These are phyloP conservation scores for Pseudohalonectria lignicola DNA, from an alignment of 2,329 filamentous ascomycete species.

Conservation along the genomic window DNA sequence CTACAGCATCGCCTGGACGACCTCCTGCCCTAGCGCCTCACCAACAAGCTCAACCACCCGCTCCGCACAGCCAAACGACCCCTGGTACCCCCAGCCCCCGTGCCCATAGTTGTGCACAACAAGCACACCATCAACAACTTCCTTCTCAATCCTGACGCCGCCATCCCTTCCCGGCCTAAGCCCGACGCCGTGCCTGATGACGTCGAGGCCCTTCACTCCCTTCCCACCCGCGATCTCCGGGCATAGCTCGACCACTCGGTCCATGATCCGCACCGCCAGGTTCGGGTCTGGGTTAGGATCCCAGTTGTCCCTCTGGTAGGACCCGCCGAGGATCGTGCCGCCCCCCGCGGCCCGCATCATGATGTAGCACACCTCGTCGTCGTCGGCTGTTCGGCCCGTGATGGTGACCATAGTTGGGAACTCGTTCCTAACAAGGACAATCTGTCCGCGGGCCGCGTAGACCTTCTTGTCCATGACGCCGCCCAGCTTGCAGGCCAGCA, in stretches of 20 bases:
- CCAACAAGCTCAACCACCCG: conserved; percentile 55
- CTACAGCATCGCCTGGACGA: background rate
- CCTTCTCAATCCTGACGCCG: conserved; percentile 66
- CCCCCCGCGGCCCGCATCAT: conserved; percentile 76
- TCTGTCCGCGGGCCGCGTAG: conserved; percentile 70
- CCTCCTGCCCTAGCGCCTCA: conserved; percentile 32
- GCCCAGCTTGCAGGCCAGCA: conserved; percentile 64
- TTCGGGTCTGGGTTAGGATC: conserved; percentile 69
- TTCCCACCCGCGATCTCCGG: conserved; percentile 50
- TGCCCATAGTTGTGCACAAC: conserved; percentile 80
- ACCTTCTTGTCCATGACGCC: conserved; percentile 70
- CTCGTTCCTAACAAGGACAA: conserved; percentile 73
- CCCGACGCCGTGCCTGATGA: conserved; percentile 75
- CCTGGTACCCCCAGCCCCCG: conserved; percentile 66
- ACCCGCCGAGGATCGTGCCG: conserved; percentile 79
- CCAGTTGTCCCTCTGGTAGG: conserved; percentile 71
- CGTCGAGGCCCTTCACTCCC: conserved; percentile 60
- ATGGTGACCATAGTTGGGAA: conserved; percentile 59
- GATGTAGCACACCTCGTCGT: conserved; percentile 67
- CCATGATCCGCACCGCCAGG: conserved; percentile 75
- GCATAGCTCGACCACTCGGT: conserved; percentile 53
- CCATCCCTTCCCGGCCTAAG: conserved; percentile 63
- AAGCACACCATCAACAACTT: conserved; percentile 40
- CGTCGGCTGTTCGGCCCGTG: too few species aligned
- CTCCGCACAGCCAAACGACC: conserved; percentile 60